These are phyloP conservation scores for Fusarium oligoseptatum DNA, from an alignment of 2,329 filamentous ascomycete species.

Conservation along the genomic window DNA sequence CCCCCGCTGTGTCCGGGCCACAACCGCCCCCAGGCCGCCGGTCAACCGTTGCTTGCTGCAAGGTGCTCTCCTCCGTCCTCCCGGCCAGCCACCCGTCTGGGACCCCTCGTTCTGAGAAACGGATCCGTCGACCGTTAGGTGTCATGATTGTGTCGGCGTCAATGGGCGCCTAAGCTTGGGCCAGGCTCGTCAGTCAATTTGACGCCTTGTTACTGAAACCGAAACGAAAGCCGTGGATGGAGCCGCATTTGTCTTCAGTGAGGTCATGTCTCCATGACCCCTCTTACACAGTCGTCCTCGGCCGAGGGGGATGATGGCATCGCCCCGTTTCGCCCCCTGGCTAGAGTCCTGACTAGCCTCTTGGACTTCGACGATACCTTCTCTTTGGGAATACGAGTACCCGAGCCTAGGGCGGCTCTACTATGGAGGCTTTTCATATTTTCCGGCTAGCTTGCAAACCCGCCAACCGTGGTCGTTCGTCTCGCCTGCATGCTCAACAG, in stretches of 20 bases:
- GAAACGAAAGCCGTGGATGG: conserved; percentile 23
- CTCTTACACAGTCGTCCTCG: conserved; percentile 28
- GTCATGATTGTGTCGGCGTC: conserved; percentile 28
- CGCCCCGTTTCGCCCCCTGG: conserved; percentile 35
- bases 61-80: conserved; percentile 25
- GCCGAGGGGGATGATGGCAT: conserved; percentile 31
- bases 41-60: conserved; percentile 35
- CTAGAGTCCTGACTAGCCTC: conserved; percentile 10
- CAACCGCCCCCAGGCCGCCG: conserved; percentile 24
- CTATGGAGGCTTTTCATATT: background rate
- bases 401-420: conserved; percentile 13
- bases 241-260: conserved; percentile 17
- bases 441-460: conserved; percentile 16
- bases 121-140: conserved; percentile 33
- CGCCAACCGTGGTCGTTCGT: conserved; percentile 39
- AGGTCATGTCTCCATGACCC: conserved; percentile 18
- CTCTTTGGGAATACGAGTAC: conserved; percentile 17
- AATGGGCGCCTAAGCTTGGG: conserved; percentile 23
- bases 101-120: conserved; percentile 25
- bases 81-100: conserved; percentile 23
- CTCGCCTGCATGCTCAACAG: conserved; percentile 28
- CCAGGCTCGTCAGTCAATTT: conserved; percentile 19
- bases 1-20: conserved; percentile 10
- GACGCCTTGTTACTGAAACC: conserved; percentile 31
- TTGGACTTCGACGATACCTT: conserved; percentile 13